Conservation (phyloP, 1,284 basidiomycete species). For the Chiua sp. region DNA sequence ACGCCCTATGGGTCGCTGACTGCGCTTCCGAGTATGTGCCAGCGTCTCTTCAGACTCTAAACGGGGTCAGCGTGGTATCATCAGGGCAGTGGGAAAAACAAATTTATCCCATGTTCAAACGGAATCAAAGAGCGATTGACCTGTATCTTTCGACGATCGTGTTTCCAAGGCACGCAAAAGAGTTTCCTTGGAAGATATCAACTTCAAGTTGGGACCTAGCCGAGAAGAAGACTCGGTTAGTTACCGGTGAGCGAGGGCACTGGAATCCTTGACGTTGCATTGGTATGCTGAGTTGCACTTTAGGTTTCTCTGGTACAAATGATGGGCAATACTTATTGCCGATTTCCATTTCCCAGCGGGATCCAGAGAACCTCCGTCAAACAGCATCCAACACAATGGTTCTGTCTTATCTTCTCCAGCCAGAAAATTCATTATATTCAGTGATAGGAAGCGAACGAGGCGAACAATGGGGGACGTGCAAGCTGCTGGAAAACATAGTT, state of each 20-base stretch:
- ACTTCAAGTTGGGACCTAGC: conserved; percentile 60
- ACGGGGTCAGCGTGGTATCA: conserved; percentile 50
- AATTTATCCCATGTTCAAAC: conserved; percentile 42
- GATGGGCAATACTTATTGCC: conserved; percentile 56
- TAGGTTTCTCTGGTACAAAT: conserved; percentile 65
- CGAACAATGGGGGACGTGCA: conserved; percentile 28
- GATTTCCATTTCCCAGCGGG: conserved; percentile 47
- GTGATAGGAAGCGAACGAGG: conserved; percentile 13
- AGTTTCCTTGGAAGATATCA: conserved; percentile 51
- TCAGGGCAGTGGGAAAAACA: conserved; percentile 34
- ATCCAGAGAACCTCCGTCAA: conserved; percentile 39
- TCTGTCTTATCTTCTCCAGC: conserved; percentile 47
- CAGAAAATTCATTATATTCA: conserved; percentile 46
- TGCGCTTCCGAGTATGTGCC: conserved; percentile 28
- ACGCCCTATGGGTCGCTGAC: conserved; percentile 45
- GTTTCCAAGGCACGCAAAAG: conserved; percentile 11
- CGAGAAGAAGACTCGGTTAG: conserved; percentile 22
- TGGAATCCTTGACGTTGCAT: no score
- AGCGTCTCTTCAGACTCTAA: conserved; percentile 32
- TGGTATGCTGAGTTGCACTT: conserved; percentile 19
- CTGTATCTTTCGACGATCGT: conserved; percentile 50
- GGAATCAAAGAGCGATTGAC: conserved; percentile 47
- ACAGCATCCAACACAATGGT: conserved; percentile 34
- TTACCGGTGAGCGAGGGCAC: no score
- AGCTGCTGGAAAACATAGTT: conserved; percentile 43